These are phyloP conservation scores for Blastomyces gilchristii DNA, from an alignment of 2,329 filamentous ascomycete genomes.

Conservation along the genomic window DNA sequence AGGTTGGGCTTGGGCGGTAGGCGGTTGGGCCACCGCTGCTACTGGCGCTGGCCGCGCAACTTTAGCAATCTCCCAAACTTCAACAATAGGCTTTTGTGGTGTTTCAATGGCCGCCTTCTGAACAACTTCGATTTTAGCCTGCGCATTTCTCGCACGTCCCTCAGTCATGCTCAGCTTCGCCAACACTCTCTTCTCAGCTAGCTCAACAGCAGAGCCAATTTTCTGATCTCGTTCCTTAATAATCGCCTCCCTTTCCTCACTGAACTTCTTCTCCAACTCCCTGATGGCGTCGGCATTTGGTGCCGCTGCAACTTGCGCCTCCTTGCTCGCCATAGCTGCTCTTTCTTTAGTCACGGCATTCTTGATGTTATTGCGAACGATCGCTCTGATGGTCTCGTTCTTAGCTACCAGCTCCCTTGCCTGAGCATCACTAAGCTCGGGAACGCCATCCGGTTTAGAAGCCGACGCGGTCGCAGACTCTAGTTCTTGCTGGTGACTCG, in stretches of 20 bases:
- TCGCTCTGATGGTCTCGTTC: conserved; percentile 40
- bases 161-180: conserved; percentile 71
- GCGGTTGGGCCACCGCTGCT: conserved; percentile 12
- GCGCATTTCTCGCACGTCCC: conserved; percentile 52
- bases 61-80: conserved; percentile 80
- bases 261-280: conserved; percentile 31
- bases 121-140: conserved; percentile 67
- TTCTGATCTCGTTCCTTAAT: conserved; percentile 45
- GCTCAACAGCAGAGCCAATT: conserved; percentile 51
- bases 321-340: conserved; percentile 20
- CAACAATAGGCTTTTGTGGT: conserved; percentile 67
- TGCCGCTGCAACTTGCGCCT: conserved; percentile 16
- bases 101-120: conserved; percentile 76
- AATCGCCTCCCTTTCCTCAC: conserved; percentile 32
- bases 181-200: conserved; percentile 64
- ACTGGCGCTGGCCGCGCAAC: conserved; percentile 30
- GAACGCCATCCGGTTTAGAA: conserved; percentile 26
- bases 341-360: conserved; percentile 33
- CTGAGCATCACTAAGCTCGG: conserved; percentile 41
- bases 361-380: conserved; percentile 50
- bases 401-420: conserved; percentile 41
- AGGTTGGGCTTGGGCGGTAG: conserved; percentile 12
- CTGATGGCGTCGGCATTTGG: conserved; percentile 29
- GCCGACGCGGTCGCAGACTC: conserved; percentile 19
- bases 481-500: conserved; percentile 38